Conservation (phyloP, 495 filamentous ascomycete genomes). For the Wilcoxina mikolae region DNA sequence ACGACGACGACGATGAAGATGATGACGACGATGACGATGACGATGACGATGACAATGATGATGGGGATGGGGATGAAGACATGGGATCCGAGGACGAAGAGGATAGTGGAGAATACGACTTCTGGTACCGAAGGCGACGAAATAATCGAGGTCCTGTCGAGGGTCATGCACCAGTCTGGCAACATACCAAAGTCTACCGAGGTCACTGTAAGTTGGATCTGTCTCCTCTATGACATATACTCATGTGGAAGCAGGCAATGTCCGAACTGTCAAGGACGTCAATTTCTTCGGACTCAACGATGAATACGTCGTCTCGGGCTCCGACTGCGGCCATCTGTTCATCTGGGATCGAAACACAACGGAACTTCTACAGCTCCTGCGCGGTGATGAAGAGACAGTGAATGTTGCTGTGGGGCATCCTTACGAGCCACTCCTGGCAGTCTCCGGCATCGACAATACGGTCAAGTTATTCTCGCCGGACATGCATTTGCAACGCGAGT, state of each 20-base stretch:
- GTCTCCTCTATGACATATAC: neutral
- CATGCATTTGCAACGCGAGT: slow-evolving; percentile 36
- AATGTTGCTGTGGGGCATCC: slow-evolving; percentile 59
- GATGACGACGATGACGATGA: slow-evolving; percentile 30
- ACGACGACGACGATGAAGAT: slow-evolving; percentile 28
- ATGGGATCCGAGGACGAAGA: slow-evolving; percentile 23
- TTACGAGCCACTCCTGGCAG: slow-evolving; percentile 55
- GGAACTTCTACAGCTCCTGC: slow-evolving; percentile 50
- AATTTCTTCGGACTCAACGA: slow-evolving; percentile 60
- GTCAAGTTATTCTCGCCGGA: slow-evolving; percentile 65
- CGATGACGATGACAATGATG: slow-evolving; percentile 24
- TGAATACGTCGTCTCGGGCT: slow-evolving; percentile 60
- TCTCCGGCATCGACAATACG: slow-evolving; percentile 58
- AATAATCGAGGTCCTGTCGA: slow-evolving; percentile 35
- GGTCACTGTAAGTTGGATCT: slow-evolving; percentile 46
- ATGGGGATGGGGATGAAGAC: slow-evolving; percentile 29
- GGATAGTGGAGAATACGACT: slow-evolving; percentile 28
- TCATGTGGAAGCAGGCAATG: slow-evolving; percentile 33
- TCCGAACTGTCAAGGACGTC: slow-evolving; percentile 60
- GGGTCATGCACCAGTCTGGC: slow-evolving; percentile 39
- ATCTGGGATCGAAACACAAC: slow-evolving; percentile 55
- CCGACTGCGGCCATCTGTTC: slow-evolving; percentile 55
- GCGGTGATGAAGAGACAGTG: slow-evolving; percentile 58
- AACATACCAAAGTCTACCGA: slow-evolving; percentile 44
- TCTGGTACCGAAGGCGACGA: slow-evolving; percentile 21